Percentiles rank a stretch among this genome's conserved stretches.
Evolutionary conservation across 208 protist genomes (phyloP).

Genomic region (Crithidia sp.): DNA sequence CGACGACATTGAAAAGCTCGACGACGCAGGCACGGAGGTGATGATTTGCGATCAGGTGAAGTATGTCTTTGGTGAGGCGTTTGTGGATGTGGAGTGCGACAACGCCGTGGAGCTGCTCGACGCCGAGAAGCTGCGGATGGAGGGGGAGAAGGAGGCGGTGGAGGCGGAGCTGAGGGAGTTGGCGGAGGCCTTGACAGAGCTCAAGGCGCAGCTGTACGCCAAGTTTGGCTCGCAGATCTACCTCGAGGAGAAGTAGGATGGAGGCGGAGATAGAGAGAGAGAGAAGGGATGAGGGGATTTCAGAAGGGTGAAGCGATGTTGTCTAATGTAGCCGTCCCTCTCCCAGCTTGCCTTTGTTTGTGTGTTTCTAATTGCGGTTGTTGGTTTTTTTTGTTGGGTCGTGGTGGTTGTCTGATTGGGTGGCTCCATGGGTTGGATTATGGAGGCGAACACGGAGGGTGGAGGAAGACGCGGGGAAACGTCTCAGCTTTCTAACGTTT

Average conservation of each 20-base stretch:
- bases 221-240: slow-evolving; percentile 92
- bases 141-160: slow-evolving; percentile 52
- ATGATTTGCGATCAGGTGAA: slow-evolving; percentile 78
- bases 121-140: slow-evolving; percentile 52
- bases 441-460: too few species aligned
- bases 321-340: too few species aligned
- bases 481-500: too few species aligned
- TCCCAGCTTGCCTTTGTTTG: not conserved
- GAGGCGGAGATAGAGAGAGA: too few species aligned
- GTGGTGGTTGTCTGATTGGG: not conserved
- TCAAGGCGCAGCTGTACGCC: slow-evolving; percentile 90
- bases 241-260: slow-evolving; percentile 80
- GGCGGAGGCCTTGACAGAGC: slow-evolving; percentile 53
- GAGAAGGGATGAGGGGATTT: too few species aligned
- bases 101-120: slow-evolving; percentile 66
- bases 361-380: not conserved
- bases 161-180: slow-evolving; percentile 62
- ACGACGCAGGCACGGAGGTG: slow-evolving; percentile 53
- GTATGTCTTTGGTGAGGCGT: slow-evolving; percentile 89
- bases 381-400: not conserved
- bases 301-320: not conserved
- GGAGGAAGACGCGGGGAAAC: too few species aligned
- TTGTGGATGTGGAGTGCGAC: slow-evolving; percentile 77
- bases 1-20: slow-evolving; percentile 79
- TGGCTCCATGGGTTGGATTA: too few species aligned